Percentiles rank a stretch among this genome's conserved stretches.
phyloP scores from a whole-genome alignment of 345 rosid species.

The Litchi chinensis region DNA sequence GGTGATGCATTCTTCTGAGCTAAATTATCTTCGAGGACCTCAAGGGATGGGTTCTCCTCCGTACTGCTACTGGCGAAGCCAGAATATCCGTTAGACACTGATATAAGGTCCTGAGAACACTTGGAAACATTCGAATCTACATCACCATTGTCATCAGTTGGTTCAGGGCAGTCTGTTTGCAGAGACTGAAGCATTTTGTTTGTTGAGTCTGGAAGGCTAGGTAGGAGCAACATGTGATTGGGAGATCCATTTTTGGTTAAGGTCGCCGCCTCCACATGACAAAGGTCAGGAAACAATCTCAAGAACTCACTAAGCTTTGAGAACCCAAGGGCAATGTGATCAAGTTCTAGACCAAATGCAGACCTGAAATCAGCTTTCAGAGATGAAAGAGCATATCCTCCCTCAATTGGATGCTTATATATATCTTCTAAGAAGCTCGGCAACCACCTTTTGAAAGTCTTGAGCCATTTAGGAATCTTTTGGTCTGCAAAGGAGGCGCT shows the following conservation, averaged over 20 bases:
- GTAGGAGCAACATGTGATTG: constrained; percentile 72
- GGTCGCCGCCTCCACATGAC: constrained; percentile 43
- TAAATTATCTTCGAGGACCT: constrained; percentile 9
- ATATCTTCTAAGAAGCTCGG: constrained; percentile 49
- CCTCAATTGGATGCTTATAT: constrained; percentile 34
- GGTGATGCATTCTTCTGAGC: constrained; percentile 9
- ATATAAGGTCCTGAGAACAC: constrained; percentile 25
- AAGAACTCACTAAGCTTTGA: constrained; percentile 76
- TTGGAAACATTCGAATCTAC: constrained; percentile 19
- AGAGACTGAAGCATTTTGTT: constrained; percentile 29
- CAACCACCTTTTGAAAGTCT: constrained; percentile 66
- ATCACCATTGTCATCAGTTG: constrained; percentile 13
- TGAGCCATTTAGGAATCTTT: constrained; percentile 59
- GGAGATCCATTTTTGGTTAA: constrained; percentile 42
- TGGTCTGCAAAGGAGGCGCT: constrained; percentile 7
- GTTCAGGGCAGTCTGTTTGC: not conserved
- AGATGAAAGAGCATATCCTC: constrained; percentile 75
- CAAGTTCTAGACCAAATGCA: constrained; percentile 60
- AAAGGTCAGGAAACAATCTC: constrained; percentile 57
- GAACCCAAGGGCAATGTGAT: constrained; percentile 77
- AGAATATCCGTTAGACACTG: constrained; percentile 24
- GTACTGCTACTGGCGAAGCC: constrained; percentile 17
- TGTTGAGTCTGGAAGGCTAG: constrained; percentile 34
- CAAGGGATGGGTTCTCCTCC: constrained; percentile 8
- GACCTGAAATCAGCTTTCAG: constrained; percentile 75